Base-by-base conservation (phyloP, 768 basidiomycete genomes). In the Agrocybe praecox region DNA sequence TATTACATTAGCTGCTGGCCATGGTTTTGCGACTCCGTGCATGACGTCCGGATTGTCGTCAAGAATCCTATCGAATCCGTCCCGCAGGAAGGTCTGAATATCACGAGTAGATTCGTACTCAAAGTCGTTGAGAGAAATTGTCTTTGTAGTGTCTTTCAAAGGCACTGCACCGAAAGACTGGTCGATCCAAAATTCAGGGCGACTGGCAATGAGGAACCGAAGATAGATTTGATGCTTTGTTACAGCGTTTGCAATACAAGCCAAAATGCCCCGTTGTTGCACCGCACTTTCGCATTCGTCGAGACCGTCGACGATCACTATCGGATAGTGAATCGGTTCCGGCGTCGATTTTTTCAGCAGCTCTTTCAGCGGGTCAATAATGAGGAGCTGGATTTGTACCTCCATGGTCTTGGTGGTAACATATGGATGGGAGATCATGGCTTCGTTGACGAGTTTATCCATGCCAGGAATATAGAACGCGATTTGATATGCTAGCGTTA, bases 11-110 rank as follows among this genome's bases (percentile, higher is more conserved):
- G 34, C 14, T 12, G 36, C 19, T 10, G 59, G 59, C 59, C 59
- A 60, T 11, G 47, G 32, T 1, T 15, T 2, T 18, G 15, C 9
- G 6, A 46, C 22, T 6, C 40, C 23, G 6, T 19, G 53, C 23
- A 45, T 52, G 23, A 26, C n/a, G 23, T 19, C 11, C 12, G 21
- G 49, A 33, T 66, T 49, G 1, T 42, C 14, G 4, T 53, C 23
- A 7, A 18, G 52, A 23, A 65, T 62, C 17, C 42, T 29, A 1
- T 43, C 44, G 32, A 67, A 64, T 8, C 48, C 54, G 5, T 33
- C 43, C 0, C 40, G 22, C 0, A 69, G 57, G 53, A 60, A 67
- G 11, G 11, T 52, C 24, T 47, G 44, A n/a, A 70, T 64, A 21
- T 68, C 65, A 2, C 43, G 11, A 46, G 59, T 56, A 0, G 54